These are phyloP conservation scores for Multifurca ochricompacta DNA, from an alignment of 768 basidiomycete genomes.

Conservation along the genomic window DNA sequence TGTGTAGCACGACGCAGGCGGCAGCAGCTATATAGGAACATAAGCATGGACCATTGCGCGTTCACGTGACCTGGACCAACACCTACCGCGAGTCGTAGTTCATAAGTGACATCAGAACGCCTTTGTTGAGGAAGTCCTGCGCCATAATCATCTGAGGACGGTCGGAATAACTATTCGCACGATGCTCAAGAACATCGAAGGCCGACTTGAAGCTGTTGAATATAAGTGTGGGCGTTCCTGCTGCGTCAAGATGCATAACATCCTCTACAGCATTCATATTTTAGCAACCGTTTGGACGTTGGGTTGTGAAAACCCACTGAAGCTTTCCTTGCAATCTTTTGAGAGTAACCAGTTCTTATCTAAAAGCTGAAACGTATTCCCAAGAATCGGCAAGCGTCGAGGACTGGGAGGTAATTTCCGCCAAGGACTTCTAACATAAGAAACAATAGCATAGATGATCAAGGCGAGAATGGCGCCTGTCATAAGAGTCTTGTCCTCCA, in stretches of 20 bases:
- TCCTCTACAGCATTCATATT: slow-evolving; percentile 1
- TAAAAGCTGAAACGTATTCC: neutral
- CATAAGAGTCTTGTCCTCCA: neutral
- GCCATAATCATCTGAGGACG: slow-evolving; percentile 17
- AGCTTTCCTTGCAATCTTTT: neutral
- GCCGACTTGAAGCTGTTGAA: neutral
- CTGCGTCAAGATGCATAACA: slow-evolving; percentile 21
- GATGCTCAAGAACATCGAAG: slow-evolving; percentile 23
- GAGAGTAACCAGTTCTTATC: slow-evolving; percentile 3
- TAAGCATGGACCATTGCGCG: no score
- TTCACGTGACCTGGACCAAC: neutral
- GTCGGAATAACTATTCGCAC: slow-evolving; percentile 25
- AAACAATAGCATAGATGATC: neutral
- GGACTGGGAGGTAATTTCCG: slow-evolving; percentile 4
- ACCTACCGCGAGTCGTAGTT: neutral
- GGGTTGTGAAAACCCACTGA: neutral
- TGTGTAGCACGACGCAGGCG: slow-evolving; percentile 29
- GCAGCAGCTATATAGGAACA: slow-evolving; percentile 25
- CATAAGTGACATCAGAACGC: neutral
- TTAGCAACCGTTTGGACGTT: neutral
- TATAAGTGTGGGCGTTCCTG: slow-evolving; percentile 17
- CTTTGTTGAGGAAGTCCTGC: slow-evolving; percentile 8
- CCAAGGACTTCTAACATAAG: slow-evolving; percentile 6
- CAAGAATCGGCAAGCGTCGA: neutral
- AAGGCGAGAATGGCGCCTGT: neutral